Evolutionary conservation across 148 eudicot species (phyloP).

Genomic region (Silene uniflora): DNA sequence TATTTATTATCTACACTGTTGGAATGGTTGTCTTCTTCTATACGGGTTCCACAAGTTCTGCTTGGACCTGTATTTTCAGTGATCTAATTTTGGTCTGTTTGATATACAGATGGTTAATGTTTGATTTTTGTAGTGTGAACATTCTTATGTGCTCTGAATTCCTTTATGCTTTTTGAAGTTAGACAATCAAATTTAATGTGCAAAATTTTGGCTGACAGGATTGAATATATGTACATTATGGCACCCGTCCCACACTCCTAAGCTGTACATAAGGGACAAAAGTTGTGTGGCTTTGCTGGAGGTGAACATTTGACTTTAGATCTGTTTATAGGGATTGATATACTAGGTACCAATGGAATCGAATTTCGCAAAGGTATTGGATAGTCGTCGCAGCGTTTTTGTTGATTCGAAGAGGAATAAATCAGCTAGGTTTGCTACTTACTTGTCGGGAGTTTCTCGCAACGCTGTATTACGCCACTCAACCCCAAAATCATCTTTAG

Average conservation of each 20-base stretch:
- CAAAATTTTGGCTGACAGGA: constrained; percentile 18
- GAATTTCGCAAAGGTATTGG: constrained; percentile 67
- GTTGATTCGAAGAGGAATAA: constrained; percentile 61
- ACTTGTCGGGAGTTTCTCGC: constrained; percentile 27
- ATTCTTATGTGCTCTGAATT: neutral
- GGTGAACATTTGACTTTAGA: constrained; percentile 29
- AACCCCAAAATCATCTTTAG: constrained; percentile 34
- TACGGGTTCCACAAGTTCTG: too few relatives aligned
- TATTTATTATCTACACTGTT: too few relatives aligned
- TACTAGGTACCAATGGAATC: constrained; percentile 53
- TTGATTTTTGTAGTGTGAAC: neutral
- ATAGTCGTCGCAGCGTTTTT: constrained; percentile 38
- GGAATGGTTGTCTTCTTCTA: too few relatives aligned
- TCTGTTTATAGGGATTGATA: constrained; percentile 32
- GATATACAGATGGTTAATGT: too few relatives aligned
- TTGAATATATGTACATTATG: constrained; percentile 25
- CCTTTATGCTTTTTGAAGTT: neutral
- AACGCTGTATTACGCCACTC: constrained; percentile 29
- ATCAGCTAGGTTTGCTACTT: constrained; percentile 31
- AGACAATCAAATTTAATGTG: neutral
- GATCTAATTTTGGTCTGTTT: too few relatives aligned
- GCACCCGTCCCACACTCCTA: constrained; percentile 21
- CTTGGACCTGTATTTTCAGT: too few relatives aligned
- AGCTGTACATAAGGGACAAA: constrained; percentile 20
- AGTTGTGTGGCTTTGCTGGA: constrained; percentile 25